Base-by-base conservation (phyloP, 306 rosid genomes). In the Senna siamea region DNA sequence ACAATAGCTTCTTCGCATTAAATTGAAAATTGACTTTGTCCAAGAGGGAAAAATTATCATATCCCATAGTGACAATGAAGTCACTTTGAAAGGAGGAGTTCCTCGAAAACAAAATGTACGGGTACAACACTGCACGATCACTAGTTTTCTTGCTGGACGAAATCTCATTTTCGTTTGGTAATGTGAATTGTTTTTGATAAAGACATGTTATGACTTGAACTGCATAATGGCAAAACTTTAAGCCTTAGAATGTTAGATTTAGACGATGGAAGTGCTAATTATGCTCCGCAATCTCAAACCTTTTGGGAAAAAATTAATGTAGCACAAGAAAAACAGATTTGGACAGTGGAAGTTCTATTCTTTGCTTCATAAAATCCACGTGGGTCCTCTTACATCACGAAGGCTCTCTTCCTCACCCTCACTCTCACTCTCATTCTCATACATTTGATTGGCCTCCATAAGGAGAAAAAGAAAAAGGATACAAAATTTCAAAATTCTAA, bases 301-400 rank as follows among this genome's bases (percentile, higher is more conserved):
- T 14, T n/a, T 4, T 17, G 32, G 28, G 22, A 61, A 59, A 75
- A 20, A 70, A 30, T 4, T 18, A 28, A 40, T 35, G 47, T n/a
- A 41, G 26, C 6, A 56, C 3, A 18, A 38, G 65, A 66, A 44
- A 12, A 40, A 15, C 6, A 28, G 30, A 66, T 66, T 73, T 40
- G 40, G 56, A 78, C 38, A 61, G 50, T 51, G 52, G 30, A 67
- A 67, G 37, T 53, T 68, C 47, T 32, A 38, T 2, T 65, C 52
- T n/a, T 66, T 55, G 28, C 37, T 69, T 71, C 64, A 73, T 76
- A 56, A 75, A 62, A 61, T 51, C 43, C 79, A 69, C 56, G 76
- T 5, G 55, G 82, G 30, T 53, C 69, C 32, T 46, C 54, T 59
- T 56, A 78, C 86, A 79, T 74, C 76, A 53, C 28, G 66, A 46